A percentile compares a stretch with the other conserved stretches of the same genome.
Evolutionary conservation across 1,284 basidiomycete species (phyloP).

Genomic region (Schizophyllum amplum): DNA sequence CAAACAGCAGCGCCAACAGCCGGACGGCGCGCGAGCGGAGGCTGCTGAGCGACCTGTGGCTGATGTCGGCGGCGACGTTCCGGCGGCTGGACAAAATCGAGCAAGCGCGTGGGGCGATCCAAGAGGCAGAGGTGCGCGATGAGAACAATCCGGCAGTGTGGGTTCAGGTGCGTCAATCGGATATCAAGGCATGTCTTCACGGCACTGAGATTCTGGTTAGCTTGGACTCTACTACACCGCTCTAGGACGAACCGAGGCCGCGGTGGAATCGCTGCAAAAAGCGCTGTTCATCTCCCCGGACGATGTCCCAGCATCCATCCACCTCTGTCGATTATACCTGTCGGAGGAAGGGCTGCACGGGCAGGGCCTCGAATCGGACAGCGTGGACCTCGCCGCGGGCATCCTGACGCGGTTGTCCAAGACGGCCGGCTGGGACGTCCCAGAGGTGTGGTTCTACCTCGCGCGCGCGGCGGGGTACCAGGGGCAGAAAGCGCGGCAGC

Average conservation of each 20-base stretch:
- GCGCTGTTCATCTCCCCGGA: slow-evolving; percentile 74
- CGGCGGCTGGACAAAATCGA: slow-evolving; percentile 83
- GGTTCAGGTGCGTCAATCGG: slow-evolving; percentile 88
- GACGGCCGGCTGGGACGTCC: slow-evolving; percentile 76
- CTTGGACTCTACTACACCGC: slow-evolving; percentile 71
- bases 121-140: slow-evolving; percentile 90
- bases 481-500: slow-evolving; percentile 60
- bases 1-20: slow-evolving; percentile 32
- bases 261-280: slow-evolving; percentile 74
- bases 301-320: slow-evolving; percentile 69
- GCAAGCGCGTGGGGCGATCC: slow-evolving; percentile 84
- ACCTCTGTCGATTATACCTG: slow-evolving; percentile 72
- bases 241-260: slow-evolving; percentile 48
- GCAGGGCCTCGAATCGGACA: too few relatives aligned
- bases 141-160: slow-evolving; percentile 85
- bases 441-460: slow-evolving; percentile 90
- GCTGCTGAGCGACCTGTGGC: slow-evolving; percentile 83
- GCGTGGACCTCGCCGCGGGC: slow-evolving; percentile 67
- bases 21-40: slow-evolving; percentile 58
- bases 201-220: too few relatives aligned
- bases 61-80: slow-evolving; percentile 92
- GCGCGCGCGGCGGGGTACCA: slow-evolving; percentile 73
- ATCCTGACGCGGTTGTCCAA: slow-evolving; percentile 55
- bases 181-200: too few relatives aligned
- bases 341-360: slow-evolving; percentile 20